A percentile compares a stretch with the other conserved stretches of the same genome.
Evolutionary conservation across 1,139 yeast genomes (phyloP).

Genomic region (Tardiomyces depauwii): DNA sequence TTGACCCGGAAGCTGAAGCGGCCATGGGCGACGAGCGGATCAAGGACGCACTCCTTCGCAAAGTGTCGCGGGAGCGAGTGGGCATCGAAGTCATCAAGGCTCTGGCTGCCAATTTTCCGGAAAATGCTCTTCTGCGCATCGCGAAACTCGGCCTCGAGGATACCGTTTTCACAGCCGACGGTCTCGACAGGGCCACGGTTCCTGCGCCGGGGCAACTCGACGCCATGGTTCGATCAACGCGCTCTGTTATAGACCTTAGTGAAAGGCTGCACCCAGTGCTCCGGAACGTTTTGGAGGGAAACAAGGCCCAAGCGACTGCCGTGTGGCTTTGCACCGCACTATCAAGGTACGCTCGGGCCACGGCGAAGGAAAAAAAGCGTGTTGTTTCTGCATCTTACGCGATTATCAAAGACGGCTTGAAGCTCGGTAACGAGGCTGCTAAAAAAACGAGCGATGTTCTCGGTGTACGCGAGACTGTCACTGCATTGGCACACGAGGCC

Average conservation of each 20-base stretch:
- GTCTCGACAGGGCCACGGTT: not conserved
- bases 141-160: constrained; percentile 43
- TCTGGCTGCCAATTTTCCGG: constrained; percentile 49
- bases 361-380: constrained; percentile 32
- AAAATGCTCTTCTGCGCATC: constrained; percentile 52
- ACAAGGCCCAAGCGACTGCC: constrained; percentile 18
- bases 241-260: not conserved
- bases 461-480: not conserved
- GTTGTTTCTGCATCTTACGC: constrained; percentile 27
- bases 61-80: constrained; percentile 83
- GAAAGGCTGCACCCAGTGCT: constrained; percentile 8
- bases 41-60: constrained; percentile 46
- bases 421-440: constrained; percentile 49
- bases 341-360: constrained; percentile 4
- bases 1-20: constrained; percentile 46
- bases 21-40: constrained; percentile 60
- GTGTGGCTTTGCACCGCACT: constrained; percentile 35
- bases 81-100: constrained; percentile 80
- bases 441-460: constrained; percentile 16
- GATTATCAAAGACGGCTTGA: constrained; percentile 59
- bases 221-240: not conserved
- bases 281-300: not conserved
- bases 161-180: constrained; percentile 36
- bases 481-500: not conserved
- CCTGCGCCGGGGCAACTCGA: not conserved